Base-by-base conservation (phyloP, 192 early-diverging fungal species). In the Coemansia asiatica region DNA sequence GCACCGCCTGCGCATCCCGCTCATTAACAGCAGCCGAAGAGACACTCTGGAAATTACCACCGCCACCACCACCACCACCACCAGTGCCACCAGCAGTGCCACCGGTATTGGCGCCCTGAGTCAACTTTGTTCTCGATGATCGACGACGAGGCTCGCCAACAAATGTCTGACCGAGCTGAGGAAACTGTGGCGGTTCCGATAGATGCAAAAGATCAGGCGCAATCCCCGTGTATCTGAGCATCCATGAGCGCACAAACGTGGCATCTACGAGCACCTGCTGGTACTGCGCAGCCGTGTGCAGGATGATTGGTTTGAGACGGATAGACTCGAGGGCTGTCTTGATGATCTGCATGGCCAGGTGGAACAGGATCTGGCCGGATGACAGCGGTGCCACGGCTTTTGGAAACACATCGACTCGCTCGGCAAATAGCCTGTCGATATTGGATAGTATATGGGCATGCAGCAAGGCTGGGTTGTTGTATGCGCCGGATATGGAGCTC, bases 361-460 rank as follows among this genome's bases (percentile, higher is more conserved):
- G 74, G 27, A 69, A 64, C 36, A 81, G 49, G 2, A 81, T 81
- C 27, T 72, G 59, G 19, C 79, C 79, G 2, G 79, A 63, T 16
- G 66, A 47, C 46, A 81, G 58, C 10, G 69, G 63, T 4, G 27
- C 47, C 6, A 76, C 36, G n/a, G 55, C 58, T 21, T 54, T 62
- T 2, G 79, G 79, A 19, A 79, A 79, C 19, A 79, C 63, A 19
- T 83, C 82, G 4, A 83, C 68, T 16, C 74, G 82, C 46, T 83
- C 76, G n/a, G 76, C 76, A 70, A 83, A 83, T 36, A 83, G 47
- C 0, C 72, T 60, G 56, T 83, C 82, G n/a, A 83, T 79, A 54
- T 79, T 79, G 1, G 76, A 79, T 48, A 79, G 29, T 16, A 83
- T 73, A 18, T 83, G 76, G 3, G 72, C 70, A 22, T 75, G 76